phyloP scores from a whole-genome alignment of 2,329 filamentous ascomycete species.

The Neofusicoccum laricinum region DNA sequence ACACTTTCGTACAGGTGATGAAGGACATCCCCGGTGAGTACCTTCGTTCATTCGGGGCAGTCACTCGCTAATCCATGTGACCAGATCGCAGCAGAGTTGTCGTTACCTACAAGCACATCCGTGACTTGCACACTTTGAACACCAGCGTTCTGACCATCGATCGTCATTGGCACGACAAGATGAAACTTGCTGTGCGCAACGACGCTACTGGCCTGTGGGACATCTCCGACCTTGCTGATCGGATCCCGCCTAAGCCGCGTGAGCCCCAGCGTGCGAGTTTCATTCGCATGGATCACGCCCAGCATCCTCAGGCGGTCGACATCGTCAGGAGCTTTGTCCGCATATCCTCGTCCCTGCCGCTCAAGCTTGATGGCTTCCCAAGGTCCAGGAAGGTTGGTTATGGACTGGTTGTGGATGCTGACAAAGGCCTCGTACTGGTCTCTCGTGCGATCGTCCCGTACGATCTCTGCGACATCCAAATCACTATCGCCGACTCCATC shows the following conservation, averaged over 20 bases:
- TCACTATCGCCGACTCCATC: slow-evolving; percentile 95
- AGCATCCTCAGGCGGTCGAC: slow-evolving; percentile 85
- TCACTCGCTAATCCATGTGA: background rate
- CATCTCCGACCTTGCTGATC: slow-evolving; percentile 78
- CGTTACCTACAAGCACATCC: slow-evolving; percentile 91
- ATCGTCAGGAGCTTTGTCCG: slow-evolving; percentile 94
- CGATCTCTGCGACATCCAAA: slow-evolving; percentile 91
- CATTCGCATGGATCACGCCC: slow-evolving; percentile 84
- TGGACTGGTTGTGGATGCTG: slow-evolving; percentile 94
- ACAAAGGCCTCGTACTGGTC: slow-evolving; percentile 90
- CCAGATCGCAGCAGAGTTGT: slow-evolving; percentile 74
- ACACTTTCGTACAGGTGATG: slow-evolving; percentile 88
- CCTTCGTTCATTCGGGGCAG: too few species aligned
- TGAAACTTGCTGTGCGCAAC: slow-evolving; percentile 88
- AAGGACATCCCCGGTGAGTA: slow-evolving; percentile 64
- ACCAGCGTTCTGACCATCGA: slow-evolving; percentile 91
- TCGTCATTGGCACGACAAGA: slow-evolving; percentile 92
- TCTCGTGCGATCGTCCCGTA: slow-evolving; percentile 94
- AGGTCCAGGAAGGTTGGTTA: slow-evolving; percentile 93
- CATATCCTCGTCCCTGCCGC: slow-evolving; percentile 85
- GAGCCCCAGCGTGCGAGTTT: slow-evolving; percentile 80
- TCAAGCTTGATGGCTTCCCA: slow-evolving; percentile 97
- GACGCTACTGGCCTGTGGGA: slow-evolving; percentile 92
- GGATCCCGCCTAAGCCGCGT: slow-evolving; percentile 71
- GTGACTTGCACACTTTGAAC: slow-evolving; percentile 90